phyloP scores from a whole-genome alignment of 2,329 filamentous ascomycete species.

The Knufia fluminis region DNA sequence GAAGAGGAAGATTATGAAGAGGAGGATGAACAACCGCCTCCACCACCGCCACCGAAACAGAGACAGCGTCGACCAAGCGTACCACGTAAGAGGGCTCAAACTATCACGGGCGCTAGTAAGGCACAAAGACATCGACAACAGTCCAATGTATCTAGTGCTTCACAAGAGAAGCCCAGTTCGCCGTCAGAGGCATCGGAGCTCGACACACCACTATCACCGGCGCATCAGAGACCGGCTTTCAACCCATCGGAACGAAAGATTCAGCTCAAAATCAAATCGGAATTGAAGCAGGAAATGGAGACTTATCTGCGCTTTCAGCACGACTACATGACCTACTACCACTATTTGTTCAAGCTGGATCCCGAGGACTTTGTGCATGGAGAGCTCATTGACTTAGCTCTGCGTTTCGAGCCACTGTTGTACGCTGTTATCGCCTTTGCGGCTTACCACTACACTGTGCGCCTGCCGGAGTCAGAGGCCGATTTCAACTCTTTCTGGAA shows the following conservation, averaged over 20 bases:
- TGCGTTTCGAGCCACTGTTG: constrained; percentile 69
- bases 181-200: constrained; percentile 42
- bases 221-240: background rate
- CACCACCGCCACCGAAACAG: constrained; percentile 1
- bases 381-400: constrained; percentile 61
- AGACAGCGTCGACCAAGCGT: constrained; percentile 8
- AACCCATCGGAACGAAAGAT: constrained; percentile 10
- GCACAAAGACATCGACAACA: constrained; percentile 25
- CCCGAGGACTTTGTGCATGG: constrained; percentile 63
- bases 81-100: constrained; percentile 14
- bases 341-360: constrained; percentile 71
- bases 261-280: constrained; percentile 15
- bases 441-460: constrained; percentile 72
- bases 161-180: constrained; percentile 31
- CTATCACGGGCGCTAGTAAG: constrained; percentile 21
- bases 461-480: constrained; percentile 50
- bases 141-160: constrained; percentile 21
- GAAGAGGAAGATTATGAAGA: constrained; percentile 16
- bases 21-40: background rate
- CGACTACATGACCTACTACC: constrained; percentile 67
- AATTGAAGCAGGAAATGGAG: constrained; percentile 60
- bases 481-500: constrained; percentile 72
- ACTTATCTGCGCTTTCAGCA: constrained; percentile 71
- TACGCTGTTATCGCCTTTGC: constrained; percentile 83
- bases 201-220: constrained; percentile 22